A percentile compares a stretch with the other conserved stretches of the same genome.
Evolutionary conservation across 2,329 filamentous ascomycete species (phyloP).

Genomic region (Cytospora chrysosperma): DNA sequence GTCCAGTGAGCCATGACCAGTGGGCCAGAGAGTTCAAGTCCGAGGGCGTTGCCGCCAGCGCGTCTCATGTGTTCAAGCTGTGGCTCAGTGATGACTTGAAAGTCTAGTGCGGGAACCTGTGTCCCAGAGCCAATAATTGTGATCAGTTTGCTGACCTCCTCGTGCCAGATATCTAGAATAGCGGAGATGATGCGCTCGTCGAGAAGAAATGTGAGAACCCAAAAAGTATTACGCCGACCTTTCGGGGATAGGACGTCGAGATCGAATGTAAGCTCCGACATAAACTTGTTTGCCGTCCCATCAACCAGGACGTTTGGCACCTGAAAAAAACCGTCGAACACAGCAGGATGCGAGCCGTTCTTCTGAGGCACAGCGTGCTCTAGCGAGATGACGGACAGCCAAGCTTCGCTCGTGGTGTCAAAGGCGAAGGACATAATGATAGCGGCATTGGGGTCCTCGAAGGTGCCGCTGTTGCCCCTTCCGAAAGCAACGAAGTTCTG

Average conservation of each 20-base stretch:
- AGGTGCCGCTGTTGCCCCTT: slow-evolving; percentile 32
- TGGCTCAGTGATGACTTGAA: slow-evolving; percentile 43
- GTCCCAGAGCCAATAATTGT: slow-evolving; percentile 20
- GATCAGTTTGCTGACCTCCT: slow-evolving; percentile 3
- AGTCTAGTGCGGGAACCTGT: slow-evolving; percentile 31
- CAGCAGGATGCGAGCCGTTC: slow-evolving; percentile 22
- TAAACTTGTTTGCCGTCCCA: slow-evolving; percentile 35
- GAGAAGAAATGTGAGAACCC: slow-evolving; percentile 27
- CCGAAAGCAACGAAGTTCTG: slow-evolving; percentile 34
- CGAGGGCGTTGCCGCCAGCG: slow-evolving; percentile 40
- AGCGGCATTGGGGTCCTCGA: slow-evolving; percentile 36
- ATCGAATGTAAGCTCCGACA: slow-evolving; percentile 24
- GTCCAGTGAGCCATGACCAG: slow-evolving; percentile 28
- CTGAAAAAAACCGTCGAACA: not conserved
- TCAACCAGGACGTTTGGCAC: not conserved
- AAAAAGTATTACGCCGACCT: slow-evolving; percentile 29
- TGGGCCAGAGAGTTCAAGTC: slow-evolving; percentile 32
- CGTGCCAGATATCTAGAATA: slow-evolving; percentile 21
- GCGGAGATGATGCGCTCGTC: slow-evolving; percentile 26
- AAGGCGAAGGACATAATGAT: slow-evolving; percentile 31
- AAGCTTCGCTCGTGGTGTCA: slow-evolving; percentile 23
- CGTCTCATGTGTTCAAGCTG: slow-evolving; percentile 36
- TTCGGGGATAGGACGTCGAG: slow-evolving; percentile 22
- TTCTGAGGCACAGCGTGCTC: slow-evolving; percentile 36
- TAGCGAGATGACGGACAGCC: slow-evolving; percentile 34